A percentile compares a stretch with the other conserved stretches of the same genome.
phyloP scores from a whole-genome alignment of 2,329 filamentous ascomycete genomes.

The Alternaria dauci region DNA sequence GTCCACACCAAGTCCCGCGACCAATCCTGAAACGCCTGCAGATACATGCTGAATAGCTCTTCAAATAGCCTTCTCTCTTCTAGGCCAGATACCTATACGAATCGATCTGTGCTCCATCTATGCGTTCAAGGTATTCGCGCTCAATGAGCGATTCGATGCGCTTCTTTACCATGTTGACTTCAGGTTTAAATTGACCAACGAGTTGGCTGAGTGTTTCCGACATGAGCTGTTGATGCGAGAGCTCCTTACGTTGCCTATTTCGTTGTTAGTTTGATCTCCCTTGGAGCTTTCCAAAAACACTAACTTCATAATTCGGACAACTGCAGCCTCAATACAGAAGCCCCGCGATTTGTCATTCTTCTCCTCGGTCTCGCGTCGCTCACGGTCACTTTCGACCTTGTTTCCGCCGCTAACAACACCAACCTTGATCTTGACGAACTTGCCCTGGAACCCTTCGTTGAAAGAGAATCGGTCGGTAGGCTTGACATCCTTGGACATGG shows the following conservation, averaged over 20 bases:
- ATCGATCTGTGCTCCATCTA: conserved; percentile 69
- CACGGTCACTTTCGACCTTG: conserved; percentile 78
- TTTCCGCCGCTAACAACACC: conserved; percentile 82
- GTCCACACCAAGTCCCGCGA: conserved; percentile 2
- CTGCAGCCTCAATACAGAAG: conserved; percentile 76
- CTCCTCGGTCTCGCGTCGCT: conserved; percentile 74
- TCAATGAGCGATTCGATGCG: conserved; percentile 80
- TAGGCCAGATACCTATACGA: conserved; percentile 77
- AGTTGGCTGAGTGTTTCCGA: conserved; percentile 77
- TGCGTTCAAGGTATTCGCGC: conserved; percentile 79
- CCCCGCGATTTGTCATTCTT: conserved; percentile 77
- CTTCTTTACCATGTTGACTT: conserved; percentile 79
- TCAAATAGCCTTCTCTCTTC: conserved; percentile 13
- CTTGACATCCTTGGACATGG: conserved; percentile 79
- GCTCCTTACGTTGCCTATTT: conserved; percentile 74
- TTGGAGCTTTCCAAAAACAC: conserved; percentile 42
- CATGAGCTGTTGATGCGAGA: conserved; percentile 73
- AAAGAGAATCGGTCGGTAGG: conserved; percentile 80
- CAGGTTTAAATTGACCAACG: conserved; percentile 74
- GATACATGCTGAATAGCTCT: conserved; percentile 8
- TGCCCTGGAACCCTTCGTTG: conserved; percentile 82
- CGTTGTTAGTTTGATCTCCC: conserved; percentile 23
- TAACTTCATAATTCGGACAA: conserved; percentile 88
- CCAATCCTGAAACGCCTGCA: not conserved
- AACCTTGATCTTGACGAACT: conserved; percentile 87